These are phyloP conservation scores for Colletotrichum truncatum DNA, from an alignment of 2,329 filamentous ascomycete genomes.

Conservation along the genomic window DNA sequence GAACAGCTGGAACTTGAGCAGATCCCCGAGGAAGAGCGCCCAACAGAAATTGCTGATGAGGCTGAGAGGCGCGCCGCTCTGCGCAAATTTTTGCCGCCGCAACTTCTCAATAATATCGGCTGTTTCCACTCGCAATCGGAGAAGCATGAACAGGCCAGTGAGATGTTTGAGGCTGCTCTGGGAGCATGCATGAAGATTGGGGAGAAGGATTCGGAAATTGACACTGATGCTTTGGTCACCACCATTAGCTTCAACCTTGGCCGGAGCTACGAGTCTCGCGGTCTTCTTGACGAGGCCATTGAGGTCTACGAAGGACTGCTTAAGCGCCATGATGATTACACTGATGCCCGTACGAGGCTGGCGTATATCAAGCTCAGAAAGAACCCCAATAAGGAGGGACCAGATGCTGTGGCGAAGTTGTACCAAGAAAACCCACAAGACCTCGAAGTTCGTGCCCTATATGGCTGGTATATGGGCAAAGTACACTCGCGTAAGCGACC, in stretches of 20 bases:
- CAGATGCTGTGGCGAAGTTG: conserved; percentile 84
- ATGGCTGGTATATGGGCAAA: conserved; percentile 94
- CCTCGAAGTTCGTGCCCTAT: conserved; percentile 89
- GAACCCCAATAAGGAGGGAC: conserved; percentile 85
- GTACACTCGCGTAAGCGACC: conserved; percentile 81
- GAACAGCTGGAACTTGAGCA: conserved; percentile 89
- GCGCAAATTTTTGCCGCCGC: conserved; percentile 84
- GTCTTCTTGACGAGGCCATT: conserved; percentile 82
- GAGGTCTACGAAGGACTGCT: conserved; percentile 89
- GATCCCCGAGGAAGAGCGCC: conserved; percentile 75
- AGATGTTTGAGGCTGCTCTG: conserved; percentile 92
- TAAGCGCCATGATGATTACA: conserved; percentile 88
- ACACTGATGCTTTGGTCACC: conserved; percentile 91
- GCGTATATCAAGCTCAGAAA: conserved; percentile 89
- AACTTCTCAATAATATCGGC: conserved; percentile 95
- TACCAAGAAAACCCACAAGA: conserved; percentile 87
- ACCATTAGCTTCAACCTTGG: conserved; percentile 98
- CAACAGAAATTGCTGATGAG: conserved; percentile 65
- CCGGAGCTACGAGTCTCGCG: conserved; percentile 88
- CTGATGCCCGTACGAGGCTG: conserved; percentile 86
- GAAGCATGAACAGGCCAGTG: conserved; percentile 80
- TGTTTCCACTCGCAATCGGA: conserved; percentile 94
- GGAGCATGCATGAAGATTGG: conserved; percentile 86
- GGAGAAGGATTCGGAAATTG: conserved; percentile 77
- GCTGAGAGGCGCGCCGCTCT: conserved; percentile 68